Evolutionary conservation across 345 rosid genomes (phyloP).

Genomic region (Salix brachista): DNA sequence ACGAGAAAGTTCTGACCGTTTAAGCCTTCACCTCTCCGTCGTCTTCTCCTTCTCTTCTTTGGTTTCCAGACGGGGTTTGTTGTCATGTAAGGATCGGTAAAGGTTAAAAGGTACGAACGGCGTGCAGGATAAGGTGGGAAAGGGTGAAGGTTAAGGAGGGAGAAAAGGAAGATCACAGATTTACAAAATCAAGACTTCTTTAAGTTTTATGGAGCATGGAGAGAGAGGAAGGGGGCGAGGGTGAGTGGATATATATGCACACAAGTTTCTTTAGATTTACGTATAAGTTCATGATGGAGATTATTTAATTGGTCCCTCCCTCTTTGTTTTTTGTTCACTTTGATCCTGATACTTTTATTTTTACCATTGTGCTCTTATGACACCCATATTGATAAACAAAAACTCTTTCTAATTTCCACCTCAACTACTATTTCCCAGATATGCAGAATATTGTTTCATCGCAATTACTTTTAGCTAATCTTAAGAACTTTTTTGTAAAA

Average conservation of each 20-base stretch:
- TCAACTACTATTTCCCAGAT: too few relatives aligned
- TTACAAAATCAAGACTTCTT: too few relatives aligned
- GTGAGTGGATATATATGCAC: neutral
- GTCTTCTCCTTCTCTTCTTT: slow-evolving; percentile 10
- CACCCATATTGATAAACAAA: too few relatives aligned
- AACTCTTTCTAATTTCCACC: too few relatives aligned
- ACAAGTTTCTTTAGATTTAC: neutral
- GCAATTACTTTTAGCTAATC: too few relatives aligned
- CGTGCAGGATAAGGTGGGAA: slow-evolving; percentile 2
- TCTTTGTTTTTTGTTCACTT: neutral
- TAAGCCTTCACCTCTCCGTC: slow-evolving; percentile 20
- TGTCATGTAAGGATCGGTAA: slow-evolving; percentile 26
- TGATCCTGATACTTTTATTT: neutral
- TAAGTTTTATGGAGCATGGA: neutral
- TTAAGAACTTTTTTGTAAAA: too few relatives aligned
- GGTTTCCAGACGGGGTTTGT: slow-evolving; percentile 23
- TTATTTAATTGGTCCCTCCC: neutral
- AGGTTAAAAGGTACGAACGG: neutral
- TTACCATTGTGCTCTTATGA: too few relatives aligned
- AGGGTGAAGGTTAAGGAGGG: slow-evolving; percentile 5
- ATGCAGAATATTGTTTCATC: too few relatives aligned
- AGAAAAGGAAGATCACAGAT: neutral
- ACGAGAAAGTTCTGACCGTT: neutral
- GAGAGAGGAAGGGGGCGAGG: neutral
- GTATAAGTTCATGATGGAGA: neutral